These are phyloP conservation scores for Aspergillus affinis DNA, from an alignment of 495 filamentous ascomycete genomes.

Conservation along the genomic window DNA sequence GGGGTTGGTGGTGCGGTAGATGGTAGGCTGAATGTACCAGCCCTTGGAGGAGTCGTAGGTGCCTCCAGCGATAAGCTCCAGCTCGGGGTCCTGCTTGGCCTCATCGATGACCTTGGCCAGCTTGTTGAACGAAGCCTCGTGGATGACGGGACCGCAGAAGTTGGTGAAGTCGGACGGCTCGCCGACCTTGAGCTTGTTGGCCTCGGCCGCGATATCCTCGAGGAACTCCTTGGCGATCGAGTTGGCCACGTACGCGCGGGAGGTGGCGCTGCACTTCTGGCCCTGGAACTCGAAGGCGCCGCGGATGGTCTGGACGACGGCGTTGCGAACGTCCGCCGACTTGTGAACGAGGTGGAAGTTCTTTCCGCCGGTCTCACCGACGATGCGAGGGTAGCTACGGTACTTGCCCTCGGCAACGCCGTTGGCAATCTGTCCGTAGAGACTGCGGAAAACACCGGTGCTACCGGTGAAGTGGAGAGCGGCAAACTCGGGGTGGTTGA, in stretches of 20 bases:
- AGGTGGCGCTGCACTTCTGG: constrained; percentile 85
- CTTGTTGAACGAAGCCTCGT: constrained; percentile 55
- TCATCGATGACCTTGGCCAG: constrained; percentile 57
- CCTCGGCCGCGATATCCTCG: constrained; percentile 60
- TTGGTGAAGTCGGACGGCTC: constrained; percentile 64
- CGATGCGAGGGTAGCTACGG: constrained; percentile 75
- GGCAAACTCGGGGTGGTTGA: constrained; percentile 69
- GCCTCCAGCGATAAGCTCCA: constrained; percentile 60
- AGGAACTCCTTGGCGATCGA: constrained; percentile 70
- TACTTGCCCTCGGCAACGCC: constrained; percentile 73
- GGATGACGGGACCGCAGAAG: constrained; percentile 59
- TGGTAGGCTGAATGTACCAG: constrained; percentile 67
- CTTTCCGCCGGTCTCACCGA: constrained; percentile 86
- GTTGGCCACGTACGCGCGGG: constrained; percentile 68
- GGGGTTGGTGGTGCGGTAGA: constrained; percentile 65
- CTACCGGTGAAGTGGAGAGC: constrained; percentile 82
- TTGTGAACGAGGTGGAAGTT: constrained; percentile 82
- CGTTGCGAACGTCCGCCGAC: constrained; percentile 72
- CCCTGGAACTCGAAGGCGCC: constrained; percentile 86
- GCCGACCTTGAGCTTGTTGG: constrained; percentile 65
- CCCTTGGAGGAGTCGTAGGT: constrained; percentile 58
- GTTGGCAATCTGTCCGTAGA: constrained; percentile 73
- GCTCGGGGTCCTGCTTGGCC: constrained; percentile 60
- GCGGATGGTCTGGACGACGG: constrained; percentile 73
- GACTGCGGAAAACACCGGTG: constrained; percentile 76